Evolutionary conservation across 306 rosid genomes (phyloP).

Genomic region (Trifolium subterraneum): DNA sequence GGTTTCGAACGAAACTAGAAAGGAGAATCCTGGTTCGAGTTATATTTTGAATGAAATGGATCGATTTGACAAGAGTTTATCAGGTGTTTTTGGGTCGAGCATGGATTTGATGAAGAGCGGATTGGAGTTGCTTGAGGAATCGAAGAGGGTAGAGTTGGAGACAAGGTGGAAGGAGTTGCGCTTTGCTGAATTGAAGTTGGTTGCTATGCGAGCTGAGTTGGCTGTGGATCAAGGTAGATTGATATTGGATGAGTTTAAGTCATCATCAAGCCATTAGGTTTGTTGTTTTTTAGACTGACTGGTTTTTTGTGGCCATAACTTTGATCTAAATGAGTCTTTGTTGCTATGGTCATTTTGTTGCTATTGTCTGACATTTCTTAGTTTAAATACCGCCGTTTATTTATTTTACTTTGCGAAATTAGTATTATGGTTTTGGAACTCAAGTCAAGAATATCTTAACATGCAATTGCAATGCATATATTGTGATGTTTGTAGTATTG

Average conservation of each 20-base stretch:
- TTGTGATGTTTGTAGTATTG: not conserved
- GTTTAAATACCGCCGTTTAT: not conserved
- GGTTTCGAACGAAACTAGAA: not conserved
- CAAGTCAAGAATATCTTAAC: not conserved
- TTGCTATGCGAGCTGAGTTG: slow-evolving; percentile 43
- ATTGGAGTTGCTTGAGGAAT: slow-evolving; percentile 44
- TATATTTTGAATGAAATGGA: slow-evolving; percentile 38
- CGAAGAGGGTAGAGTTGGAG: slow-evolving; percentile 56
- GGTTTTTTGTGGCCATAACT: not conserved
- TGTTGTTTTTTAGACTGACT: not conserved
- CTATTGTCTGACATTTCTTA: not conserved
- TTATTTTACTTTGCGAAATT: not conserved
- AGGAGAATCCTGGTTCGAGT: not conserved
- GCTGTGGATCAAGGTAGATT: slow-evolving; percentile 43
- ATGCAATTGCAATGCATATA: not conserved
- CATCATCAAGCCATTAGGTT: slow-evolving; percentile 17
- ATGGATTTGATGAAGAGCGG: slow-evolving; percentile 51
- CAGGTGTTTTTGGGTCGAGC: slow-evolving; percentile 9
- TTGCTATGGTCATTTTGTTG: not conserved
- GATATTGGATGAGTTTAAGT: slow-evolving; percentile 52
- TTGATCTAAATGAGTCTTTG: not conserved
- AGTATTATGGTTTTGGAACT: not conserved
- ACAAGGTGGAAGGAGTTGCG: slow-evolving; percentile 56
- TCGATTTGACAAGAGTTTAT: slow-evolving; percentile 34
- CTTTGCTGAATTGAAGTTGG: slow-evolving; percentile 59